A percentile compares a stretch with the other conserved stretches of the same genome.
Conservation (phyloP, 225 moss, liverwort and hornwort genomes). For the Bryoerythrophyllum caledonicum region DNA sequence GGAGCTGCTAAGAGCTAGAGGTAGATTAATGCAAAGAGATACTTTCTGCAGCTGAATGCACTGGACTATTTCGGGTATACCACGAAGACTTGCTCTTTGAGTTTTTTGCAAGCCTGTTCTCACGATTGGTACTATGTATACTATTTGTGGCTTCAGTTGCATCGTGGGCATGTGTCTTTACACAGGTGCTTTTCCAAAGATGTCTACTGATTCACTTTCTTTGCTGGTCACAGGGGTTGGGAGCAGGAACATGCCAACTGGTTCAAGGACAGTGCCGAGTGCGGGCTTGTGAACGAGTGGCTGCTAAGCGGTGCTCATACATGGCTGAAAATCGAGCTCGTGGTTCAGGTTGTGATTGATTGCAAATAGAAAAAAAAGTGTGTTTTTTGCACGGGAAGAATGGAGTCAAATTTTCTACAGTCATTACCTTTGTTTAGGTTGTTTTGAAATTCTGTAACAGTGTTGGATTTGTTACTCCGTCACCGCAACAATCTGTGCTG, state of each 20-base stretch:
- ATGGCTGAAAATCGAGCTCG: constrained; percentile 41
- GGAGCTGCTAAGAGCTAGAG: constrained; percentile 37
- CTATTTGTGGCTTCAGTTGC: neutral
- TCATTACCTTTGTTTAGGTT: constrained; percentile 45
- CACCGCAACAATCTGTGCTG: constrained; percentile 54
- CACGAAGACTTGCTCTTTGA: neutral
- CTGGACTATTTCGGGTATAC: constrained; percentile 44
- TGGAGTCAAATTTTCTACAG: constrained; percentile 39
- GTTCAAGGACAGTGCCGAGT: constrained; percentile 32
- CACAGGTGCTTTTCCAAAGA: too few species aligned
- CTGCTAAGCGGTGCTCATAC: constrained; percentile 54
- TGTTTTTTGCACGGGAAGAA: constrained; percentile 38
- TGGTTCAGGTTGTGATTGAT: constrained; percentile 49
- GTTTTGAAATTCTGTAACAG: constrained; percentile 46
- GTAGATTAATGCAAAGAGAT: constrained; percentile 32
- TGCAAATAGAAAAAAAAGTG: constrained; percentile 42
- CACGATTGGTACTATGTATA: neutral
- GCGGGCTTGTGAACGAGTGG: constrained; percentile 29
- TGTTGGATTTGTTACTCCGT: constrained; percentile 46
- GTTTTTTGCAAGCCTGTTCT: constrained; percentile 2
- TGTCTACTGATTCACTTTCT: constrained; percentile 1
- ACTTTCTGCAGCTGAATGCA: constrained; percentile 26
- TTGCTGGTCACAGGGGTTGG: constrained; percentile 21
- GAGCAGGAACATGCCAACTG: constrained; percentile 32
- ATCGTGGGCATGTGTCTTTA: neutral